A percentile compares a stretch with the other conserved stretches of the same genome.
Conservation (phyloP, 164 flowering plant species). For the Santalum album region DNA sequence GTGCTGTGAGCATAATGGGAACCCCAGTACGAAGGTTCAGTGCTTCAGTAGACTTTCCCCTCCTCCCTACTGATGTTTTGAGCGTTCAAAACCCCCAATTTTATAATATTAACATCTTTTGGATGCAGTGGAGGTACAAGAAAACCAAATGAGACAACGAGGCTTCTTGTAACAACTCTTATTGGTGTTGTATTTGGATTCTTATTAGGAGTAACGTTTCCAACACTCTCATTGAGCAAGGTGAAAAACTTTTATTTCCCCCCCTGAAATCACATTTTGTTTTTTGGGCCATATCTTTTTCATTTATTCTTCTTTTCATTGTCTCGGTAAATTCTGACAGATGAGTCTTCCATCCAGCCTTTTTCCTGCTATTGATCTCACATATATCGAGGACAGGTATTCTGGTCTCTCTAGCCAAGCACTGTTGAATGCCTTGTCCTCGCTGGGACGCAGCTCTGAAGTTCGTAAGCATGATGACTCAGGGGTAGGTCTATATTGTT, state of each 20-base stretch:
- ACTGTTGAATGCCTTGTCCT: background rate
- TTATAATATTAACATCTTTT: background rate
- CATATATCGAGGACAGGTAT: background rate
- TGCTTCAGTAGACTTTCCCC: background rate
- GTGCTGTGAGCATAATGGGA: background rate
- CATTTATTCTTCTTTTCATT: background rate
- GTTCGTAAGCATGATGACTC: background rate
- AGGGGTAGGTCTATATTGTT: background rate
- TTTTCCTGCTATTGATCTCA: background rate
- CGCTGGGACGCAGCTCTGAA: background rate
- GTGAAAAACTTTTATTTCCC: slow-evolving; percentile 9
- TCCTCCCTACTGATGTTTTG: background rate
- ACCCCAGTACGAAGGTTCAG: background rate
- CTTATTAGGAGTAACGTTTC: background rate
- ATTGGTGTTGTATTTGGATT: background rate
- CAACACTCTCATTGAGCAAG: slow-evolving; percentile 39
- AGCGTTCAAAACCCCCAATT: background rate
- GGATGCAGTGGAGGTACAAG: background rate
- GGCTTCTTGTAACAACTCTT: background rate
- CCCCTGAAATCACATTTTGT: no score
- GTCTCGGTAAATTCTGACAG: background rate
- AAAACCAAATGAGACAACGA: background rate
- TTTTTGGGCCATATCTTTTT: no score
- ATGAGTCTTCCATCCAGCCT: background rate
- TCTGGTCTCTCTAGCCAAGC: background rate